Base-by-base conservation (phyloP, 2,329 filamentous ascomycete genomes). In the Alternaria ethzedia region DNA sequence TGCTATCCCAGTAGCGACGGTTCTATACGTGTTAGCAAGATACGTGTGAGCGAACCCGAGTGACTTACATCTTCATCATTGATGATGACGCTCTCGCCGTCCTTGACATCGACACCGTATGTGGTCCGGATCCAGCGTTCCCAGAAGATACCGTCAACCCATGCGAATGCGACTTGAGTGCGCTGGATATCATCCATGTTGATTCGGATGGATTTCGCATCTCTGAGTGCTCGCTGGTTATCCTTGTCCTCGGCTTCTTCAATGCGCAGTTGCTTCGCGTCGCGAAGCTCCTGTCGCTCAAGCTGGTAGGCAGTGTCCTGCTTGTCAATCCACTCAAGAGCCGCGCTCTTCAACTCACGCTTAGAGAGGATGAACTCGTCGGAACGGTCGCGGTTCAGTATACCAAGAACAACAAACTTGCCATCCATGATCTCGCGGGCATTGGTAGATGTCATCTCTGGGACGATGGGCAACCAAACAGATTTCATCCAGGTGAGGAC, bases 141-240 rank as follows among this genome's bases (percentile, higher is more conserved):
- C 96, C 96, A 99, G 80, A 98, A 98, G 8, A 93, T 88, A 54
- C 94, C 94, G 78, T 99, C 96, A 12, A 98, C 93, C 96, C 96
- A 99, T 12, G 96, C 96, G 80, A 99, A 99, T 9, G 89, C 88
- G 45, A 98, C 94, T 77, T 97, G 92, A 79, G 95, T 97, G 71
- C 91, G 90, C 76, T 94, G 90, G 56, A 93, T 88, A 76, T 91
- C 91, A 72, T 95, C 91, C 88, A 97, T 96, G 72, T 94, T 92
- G 78, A 99, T 94, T 30, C 90, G 89, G 75, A 97, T 97, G 68
- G 89, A 90, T 85, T 99, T 99, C 36, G 96, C 96, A 46, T 91
- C 87, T 41, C 93, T 87, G 63, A 97, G 82, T 11, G 93, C 95
- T 55, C 94, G 89, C 79, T 97, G 90, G 78, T 99, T 96, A 72